Conservation (phyloP, 495 filamentous ascomycete genomes). For the Aspergillus bertholletiae region DNA sequence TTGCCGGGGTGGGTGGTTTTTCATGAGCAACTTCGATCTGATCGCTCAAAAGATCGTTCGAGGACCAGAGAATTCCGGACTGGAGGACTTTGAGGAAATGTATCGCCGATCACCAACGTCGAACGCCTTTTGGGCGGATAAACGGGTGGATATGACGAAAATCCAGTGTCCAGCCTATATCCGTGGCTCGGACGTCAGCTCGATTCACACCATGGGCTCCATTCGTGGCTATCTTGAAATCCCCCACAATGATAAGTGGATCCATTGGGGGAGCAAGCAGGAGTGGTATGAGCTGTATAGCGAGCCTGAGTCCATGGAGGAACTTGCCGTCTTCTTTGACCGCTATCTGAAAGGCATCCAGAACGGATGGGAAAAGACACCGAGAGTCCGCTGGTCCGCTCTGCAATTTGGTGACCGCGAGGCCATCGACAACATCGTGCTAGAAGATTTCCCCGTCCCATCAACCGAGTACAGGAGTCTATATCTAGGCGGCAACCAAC, state of each 20-base stretch:
- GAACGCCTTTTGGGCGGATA: conserved; percentile 27
- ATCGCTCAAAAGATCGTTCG: conserved; percentile 27
- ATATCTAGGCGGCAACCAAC: conserved; percentile 14
- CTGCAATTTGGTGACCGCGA: conserved; percentile 24
- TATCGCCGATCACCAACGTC: conserved; percentile 19
- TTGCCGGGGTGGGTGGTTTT: conserved; percentile 30
- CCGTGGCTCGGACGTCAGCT: conserved; percentile 23
- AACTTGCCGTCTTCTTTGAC: conserved; percentile 36
- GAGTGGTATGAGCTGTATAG: conserved; percentile 43
- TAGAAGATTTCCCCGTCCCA: conserved; percentile 30
- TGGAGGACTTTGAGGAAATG: conserved; percentile 32
- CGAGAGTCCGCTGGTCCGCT: conserved; percentile 28
- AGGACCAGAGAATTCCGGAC: conserved; percentile 17
- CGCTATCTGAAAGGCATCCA: conserved; percentile 32
- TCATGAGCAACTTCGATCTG: conserved; percentile 25
- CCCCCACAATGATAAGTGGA: conserved; percentile 25
- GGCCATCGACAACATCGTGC: conserved; percentile 20
- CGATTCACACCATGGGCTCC: conserved; percentile 36
- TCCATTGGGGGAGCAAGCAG: conserved; percentile 29
- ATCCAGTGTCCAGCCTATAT: conserved; percentile 27
- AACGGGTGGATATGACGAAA: conserved; percentile 18
- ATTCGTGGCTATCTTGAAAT: conserved; percentile 31
- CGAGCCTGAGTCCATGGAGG: conserved; percentile 14
- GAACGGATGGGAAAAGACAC: conserved; percentile 42
- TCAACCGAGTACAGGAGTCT: conserved; percentile 27